Percentiles rank a stretch among this genome's conserved stretches.
Conservation (phyloP, 331 rosid genomes). For the Stylosanthes scabra region DNA sequence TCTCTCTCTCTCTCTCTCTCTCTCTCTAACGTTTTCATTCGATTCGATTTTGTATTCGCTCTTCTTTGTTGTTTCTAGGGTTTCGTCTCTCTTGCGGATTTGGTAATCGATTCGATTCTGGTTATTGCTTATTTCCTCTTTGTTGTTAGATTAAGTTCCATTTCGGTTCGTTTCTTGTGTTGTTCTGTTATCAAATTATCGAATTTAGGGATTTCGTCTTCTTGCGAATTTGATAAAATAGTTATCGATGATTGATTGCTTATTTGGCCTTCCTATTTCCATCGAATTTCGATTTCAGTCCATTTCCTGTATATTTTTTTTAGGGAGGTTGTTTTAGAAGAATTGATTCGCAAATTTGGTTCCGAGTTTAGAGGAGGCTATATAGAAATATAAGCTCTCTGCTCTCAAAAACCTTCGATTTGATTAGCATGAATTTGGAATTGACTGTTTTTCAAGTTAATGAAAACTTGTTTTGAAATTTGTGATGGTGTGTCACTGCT, state of each 20-base stretch:
- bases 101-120: not conserved
- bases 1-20: not conserved
- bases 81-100: not conserved
- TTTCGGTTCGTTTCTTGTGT: not conserved
- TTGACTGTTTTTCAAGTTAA: not conserved
- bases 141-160: not conserved
- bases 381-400: no score
- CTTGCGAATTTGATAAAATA: no score
- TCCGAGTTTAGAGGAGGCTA: not conserved
- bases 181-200: no score
- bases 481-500: not conserved
- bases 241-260: not conserved
- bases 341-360: not conserved
- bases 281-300: not conserved
- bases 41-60: not conserved
- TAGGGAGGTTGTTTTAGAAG: not conserved
- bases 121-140: not conserved
- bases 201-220: no score
- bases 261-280: not conserved
- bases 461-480: not conserved
- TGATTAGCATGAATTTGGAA: not conserved
- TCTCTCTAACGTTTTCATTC: not conserved
- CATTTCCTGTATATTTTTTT: not conserved
- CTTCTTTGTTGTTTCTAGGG: not conserved
- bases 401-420: not conserved